These are phyloP conservation scores for Simplicillium aogashimaense DNA, from an alignment of 2,329 filamentous ascomycete species.

Conservation along the genomic window DNA sequence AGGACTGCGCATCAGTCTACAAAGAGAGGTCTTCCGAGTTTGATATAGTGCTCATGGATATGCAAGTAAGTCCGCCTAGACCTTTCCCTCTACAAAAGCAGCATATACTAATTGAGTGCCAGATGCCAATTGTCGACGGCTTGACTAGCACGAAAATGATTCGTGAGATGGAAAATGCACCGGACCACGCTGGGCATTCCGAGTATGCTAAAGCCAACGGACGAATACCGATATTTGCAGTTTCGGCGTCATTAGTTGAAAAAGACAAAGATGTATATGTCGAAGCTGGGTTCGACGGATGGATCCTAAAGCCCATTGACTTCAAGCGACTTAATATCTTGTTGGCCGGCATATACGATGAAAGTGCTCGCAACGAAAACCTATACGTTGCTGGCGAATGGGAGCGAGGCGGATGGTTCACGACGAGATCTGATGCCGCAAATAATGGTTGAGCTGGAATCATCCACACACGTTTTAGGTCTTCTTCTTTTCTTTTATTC, in stretches of 20 bases:
- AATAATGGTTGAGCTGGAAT: background rate
- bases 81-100: background rate
- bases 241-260: slow-evolving; percentile 74
- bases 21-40: slow-evolving; percentile 52
- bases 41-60: slow-evolving; percentile 83
- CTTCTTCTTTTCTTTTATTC: too few relatives aligned
- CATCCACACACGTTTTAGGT: too few relatives aligned
- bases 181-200: slow-evolving; percentile 41
- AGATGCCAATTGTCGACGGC: slow-evolving; percentile 93
- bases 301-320: slow-evolving; percentile 83
- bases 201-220: slow-evolving; percentile 47
- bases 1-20: slow-evolving; percentile 69
- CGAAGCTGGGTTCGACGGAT: slow-evolving; percentile 75
- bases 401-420: slow-evolving; percentile 84
- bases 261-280: slow-evolving; percentile 59
- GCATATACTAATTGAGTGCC: background rate
- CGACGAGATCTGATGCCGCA: slow-evolving; percentile 5
- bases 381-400: slow-evolving; percentile 64
- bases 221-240: slow-evolving; percentile 72
- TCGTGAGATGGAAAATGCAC: slow-evolving; percentile 55
- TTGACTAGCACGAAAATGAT: slow-evolving; percentile 77
- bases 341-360: slow-evolving; percentile 58
- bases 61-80: slow-evolving; percentile 56
- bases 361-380: slow-evolving; percentile 45
- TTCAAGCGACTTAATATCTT: slow-evolving; percentile 65